Conservation (phyloP, 768 basidiomycete genomes). For the Agrocybe pediades region DNA sequence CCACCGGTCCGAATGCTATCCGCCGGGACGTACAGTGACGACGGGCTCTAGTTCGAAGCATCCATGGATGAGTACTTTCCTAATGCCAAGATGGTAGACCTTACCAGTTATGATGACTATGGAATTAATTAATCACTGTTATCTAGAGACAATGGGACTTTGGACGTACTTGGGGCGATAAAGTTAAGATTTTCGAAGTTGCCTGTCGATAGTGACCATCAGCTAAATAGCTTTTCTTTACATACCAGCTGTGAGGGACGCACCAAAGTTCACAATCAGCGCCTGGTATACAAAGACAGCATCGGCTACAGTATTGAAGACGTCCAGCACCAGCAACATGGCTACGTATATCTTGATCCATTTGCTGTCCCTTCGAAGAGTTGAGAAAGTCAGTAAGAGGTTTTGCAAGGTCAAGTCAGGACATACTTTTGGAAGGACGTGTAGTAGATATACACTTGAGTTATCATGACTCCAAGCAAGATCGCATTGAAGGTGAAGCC, state of each 20-base stretch:
- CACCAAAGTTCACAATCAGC: slow-evolving; percentile 47
- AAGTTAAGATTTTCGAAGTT: slow-evolving; percentile 10
- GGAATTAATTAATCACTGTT: background rate
- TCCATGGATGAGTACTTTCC: background rate
- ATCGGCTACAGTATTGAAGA: slow-evolving; percentile 44
- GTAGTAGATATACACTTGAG: slow-evolving; percentile 48
- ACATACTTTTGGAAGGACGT: slow-evolving; percentile 33
- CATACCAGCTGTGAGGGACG: background rate
- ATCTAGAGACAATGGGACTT: background rate
- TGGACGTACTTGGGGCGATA: slow-evolving; percentile 22
- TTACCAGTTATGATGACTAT: slow-evolving; percentile 42
- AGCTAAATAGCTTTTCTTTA: background rate
- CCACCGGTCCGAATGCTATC: background rate
- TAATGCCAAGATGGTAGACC: background rate
- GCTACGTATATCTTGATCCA: slow-evolving; percentile 47
- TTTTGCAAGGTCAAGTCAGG: background rate
- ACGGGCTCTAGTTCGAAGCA: slow-evolving; percentile 36
- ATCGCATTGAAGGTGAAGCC: slow-evolving; percentile 46
- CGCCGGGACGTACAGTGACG: slow-evolving; percentile 33
- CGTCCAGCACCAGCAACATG: slow-evolving; percentile 46
- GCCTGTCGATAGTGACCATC: slow-evolving; percentile 2
- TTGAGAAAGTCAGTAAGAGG: slow-evolving; percentile 4
- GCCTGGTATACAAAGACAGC: slow-evolving; percentile 46
- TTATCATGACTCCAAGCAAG: slow-evolving; percentile 49
- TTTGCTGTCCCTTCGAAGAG: slow-evolving; percentile 34